A percentile compares a stretch with the other conserved stretches of the same genome.
Evolutionary conservation across 2,329 filamentous ascomycete species (phyloP).

Genomic region (Fusarium sp.): DNA sequence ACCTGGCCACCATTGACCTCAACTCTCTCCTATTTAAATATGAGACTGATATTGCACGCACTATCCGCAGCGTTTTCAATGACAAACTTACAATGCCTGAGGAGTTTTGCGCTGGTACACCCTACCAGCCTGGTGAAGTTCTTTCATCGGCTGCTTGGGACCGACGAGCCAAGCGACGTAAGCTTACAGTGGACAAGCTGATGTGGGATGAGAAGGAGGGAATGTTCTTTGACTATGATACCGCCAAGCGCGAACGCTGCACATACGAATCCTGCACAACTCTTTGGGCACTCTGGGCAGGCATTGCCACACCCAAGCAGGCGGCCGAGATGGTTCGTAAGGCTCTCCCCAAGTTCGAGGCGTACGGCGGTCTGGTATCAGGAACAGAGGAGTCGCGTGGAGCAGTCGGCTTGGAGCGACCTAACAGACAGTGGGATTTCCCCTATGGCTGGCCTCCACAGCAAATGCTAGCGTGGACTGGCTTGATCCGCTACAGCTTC

Average conservation of each 20-base stretch:
- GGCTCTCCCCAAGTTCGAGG: conserved; percentile 89
- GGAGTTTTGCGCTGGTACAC: conserved; percentile 79
- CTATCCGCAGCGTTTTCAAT: conserved; percentile 84
- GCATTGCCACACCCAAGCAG: conserved; percentile 85
- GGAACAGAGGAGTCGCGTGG: conserved; percentile 92
- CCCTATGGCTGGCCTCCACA: conserved; percentile 98
- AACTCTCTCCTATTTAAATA: conserved; percentile 98
- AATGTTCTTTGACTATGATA: conserved; percentile 99
- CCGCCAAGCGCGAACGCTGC: conserved; percentile 80
- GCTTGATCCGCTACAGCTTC: conserved; percentile 90
- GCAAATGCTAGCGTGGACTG: conserved; percentile 98
- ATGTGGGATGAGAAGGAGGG: conserved; percentile 92
- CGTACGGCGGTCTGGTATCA: conserved; percentile 85
- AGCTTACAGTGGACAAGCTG: conserved; percentile 88
- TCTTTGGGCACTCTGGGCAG: conserved; percentile 98
- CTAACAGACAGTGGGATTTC: conserved; percentile 98
- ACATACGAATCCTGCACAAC: conserved; percentile 92
- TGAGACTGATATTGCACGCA: conserved; percentile 89
- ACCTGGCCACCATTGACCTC: conserved; percentile 92
- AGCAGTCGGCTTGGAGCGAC: conserved; percentile 79
- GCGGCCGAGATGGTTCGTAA: conserved; percentile 84
- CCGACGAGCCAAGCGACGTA: conserved; percentile 84
- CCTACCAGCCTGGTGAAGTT: conserved; percentile 72
- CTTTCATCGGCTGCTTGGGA: conserved; percentile 93
- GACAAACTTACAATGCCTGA: conserved; percentile 84